Conservation (phyloP, 768 basidiomycete genomes). For the Ramaria rubella region DNA sequence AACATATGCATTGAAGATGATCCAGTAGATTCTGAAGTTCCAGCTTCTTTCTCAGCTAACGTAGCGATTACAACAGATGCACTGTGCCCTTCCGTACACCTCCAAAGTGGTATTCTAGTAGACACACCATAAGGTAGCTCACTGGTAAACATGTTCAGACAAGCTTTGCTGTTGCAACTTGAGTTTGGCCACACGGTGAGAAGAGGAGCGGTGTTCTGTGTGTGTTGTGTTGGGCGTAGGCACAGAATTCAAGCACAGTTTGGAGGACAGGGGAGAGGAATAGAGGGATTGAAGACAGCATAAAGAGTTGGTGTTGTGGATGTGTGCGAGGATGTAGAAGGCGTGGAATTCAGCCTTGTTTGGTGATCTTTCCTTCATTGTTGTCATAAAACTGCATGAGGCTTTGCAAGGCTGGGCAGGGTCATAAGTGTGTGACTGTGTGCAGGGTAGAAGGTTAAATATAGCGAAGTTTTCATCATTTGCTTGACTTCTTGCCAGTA, state of each 20-base stretch:
- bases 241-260: slow-evolving; percentile 73
- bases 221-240: slow-evolving; percentile 73
- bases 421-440: neutral
- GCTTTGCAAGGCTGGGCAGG: slow-evolving; percentile 71
- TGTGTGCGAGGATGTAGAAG: slow-evolving; percentile 88
- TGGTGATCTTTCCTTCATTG: slow-evolving; percentile 44
- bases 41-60: no score
- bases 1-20: no score
- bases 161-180: slow-evolving; percentile 36
- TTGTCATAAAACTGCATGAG: slow-evolving; percentile 93
- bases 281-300: slow-evolving; percentile 53
- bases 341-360: slow-evolving; percentile 95
- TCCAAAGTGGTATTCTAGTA: slow-evolving; percentile 82
- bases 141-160: slow-evolving; percentile 58
- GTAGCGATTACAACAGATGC: slow-evolving; percentile 7
- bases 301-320: slow-evolving; percentile 72
- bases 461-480: slow-evolving; percentile 78
- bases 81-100: slow-evolving; percentile 25
- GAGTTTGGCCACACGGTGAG: slow-evolving; percentile 14
- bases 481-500: slow-evolving; percentile 78
- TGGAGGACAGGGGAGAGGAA: slow-evolving; percentile 70
- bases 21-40: no score
- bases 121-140: slow-evolving; percentile 85
- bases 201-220: neutral
- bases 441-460: no score